Conservation (phyloP, 1,284 basidiomycete species). For the Amylostereum areolatum region DNA sequence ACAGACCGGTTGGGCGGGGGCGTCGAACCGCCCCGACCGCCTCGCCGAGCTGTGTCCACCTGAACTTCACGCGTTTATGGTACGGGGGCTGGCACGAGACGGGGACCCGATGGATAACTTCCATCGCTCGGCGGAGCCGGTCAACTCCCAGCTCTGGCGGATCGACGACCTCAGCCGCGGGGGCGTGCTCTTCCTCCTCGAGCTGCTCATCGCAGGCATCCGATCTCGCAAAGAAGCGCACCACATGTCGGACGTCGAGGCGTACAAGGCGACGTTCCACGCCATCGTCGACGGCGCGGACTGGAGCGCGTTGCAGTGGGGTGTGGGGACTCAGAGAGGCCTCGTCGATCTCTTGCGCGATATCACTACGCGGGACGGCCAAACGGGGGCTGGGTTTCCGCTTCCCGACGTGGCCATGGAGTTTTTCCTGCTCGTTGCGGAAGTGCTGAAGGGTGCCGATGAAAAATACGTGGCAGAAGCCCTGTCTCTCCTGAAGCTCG, state of each 20-base stretch:
- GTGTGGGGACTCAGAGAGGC: conserved; percentile 1
- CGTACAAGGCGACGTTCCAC: conserved; percentile 6
- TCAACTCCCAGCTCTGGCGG: conserved; percentile 9
- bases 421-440: no score
- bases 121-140: neutral
- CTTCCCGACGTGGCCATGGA: no score
- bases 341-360: conserved; percentile 5
- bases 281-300: conserved; percentile 3
- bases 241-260: conserved; percentile 1
- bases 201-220: conserved; percentile 7
- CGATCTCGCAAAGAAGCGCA: neutral
- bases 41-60: neutral
- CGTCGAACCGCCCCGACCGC: neutral
- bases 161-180: conserved; percentile 9
- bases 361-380: neutral
- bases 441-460: no score
- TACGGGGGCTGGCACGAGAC: neutral
- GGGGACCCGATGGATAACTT: neutral
- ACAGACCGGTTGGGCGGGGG: neutral
- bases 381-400: no score
- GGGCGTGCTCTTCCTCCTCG: conserved; percentile 5
- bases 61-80: neutral
- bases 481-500: no score
- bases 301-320: neutral
- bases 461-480: no score